These are phyloP conservation scores for Eutrema yunnanense DNA, from an alignment of 345 rosid species.

Conservation along the genomic window DNA sequence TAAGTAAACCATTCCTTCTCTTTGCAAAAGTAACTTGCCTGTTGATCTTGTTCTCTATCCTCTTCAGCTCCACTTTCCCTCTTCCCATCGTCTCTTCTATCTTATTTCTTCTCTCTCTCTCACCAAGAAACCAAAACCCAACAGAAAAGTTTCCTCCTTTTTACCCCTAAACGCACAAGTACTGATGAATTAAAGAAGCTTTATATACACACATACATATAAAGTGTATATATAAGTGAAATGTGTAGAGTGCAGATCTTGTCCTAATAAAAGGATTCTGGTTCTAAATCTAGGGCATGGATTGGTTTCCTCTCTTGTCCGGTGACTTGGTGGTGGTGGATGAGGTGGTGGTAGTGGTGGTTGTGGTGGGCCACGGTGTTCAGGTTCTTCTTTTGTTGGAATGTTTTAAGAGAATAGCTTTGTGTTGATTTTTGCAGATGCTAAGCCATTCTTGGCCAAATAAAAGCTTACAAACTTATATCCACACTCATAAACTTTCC, in stretches of 20 bases:
- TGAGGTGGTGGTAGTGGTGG: background rate
- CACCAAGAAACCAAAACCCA: slow-evolving; percentile 21
- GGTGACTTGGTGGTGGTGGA: slow-evolving; percentile 6
- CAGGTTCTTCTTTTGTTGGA: slow-evolving; percentile 30
- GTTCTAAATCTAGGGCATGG: slow-evolving; percentile 30
- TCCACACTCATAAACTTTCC: slow-evolving; percentile 16
- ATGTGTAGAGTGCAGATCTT: slow-evolving; percentile 15
- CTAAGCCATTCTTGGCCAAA: slow-evolving; percentile 34
- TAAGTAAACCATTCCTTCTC: slow-evolving; percentile 35
- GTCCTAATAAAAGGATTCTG: slow-evolving; percentile 14
- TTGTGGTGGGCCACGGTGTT: slow-evolving; percentile 26
- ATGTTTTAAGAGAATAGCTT: slow-evolving; percentile 21
- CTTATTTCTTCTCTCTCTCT: slow-evolving; percentile 1
- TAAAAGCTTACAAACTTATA: slow-evolving; percentile 20
- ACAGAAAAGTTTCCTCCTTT: slow-evolving; percentile 7
- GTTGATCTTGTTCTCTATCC: slow-evolving; percentile 61
- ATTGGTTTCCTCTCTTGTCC: slow-evolving; percentile 16
- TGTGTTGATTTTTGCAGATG: slow-evolving; percentile 19
- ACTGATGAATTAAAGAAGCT: slow-evolving; percentile 4
- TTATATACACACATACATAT: slow-evolving; percentile 1
- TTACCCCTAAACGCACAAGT: background rate
- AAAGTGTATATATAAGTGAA: background rate
- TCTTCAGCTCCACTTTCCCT: slow-evolving; percentile 57
- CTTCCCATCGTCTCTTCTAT: slow-evolving; percentile 41
- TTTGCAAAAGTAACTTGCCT: slow-evolving; percentile 38